Base-by-base conservation (phyloP, 2,329 filamentous ascomycete species). In the Tolypocladium tundrense region DNA sequence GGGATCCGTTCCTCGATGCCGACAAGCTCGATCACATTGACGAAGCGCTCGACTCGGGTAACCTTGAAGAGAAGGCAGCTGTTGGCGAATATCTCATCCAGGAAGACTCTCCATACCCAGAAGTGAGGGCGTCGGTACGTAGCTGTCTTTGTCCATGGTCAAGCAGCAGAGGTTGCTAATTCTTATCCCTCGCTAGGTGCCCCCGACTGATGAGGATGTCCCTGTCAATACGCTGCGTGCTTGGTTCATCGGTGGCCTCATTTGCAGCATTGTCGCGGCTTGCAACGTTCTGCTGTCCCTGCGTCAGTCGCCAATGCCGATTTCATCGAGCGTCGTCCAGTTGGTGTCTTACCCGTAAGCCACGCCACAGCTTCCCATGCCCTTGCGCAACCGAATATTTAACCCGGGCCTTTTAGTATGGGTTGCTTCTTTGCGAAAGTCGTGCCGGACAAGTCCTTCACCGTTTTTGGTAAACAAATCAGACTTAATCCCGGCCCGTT, bases 221-320 rank as follows among this genome's bases (percentile, higher is more conserved):
- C 76, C 79, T 8, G 72, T 76, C 58, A 81, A 80, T 66, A 86
- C 83, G 3, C 74, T 86, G 59, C 82, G 83, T 24, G 81, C 82
- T 10, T 86, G 83, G 83, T 62, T 68, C 6, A 80, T 86, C 57
- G 83, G 83, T 37, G 62, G 82, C 56, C 2, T 85, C 50, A 74
- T 85, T 57, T 81, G 82, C 60, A 86, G 83, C 0, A 68, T 83
- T 54, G 80, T 82, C 35, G 81, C 82, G 0, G 79, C 74, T 1
- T 71, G 83, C 65, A 85, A 85, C 67, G 77, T 81, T 66, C 68
- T 84, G 13, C 80, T 84, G 41, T 69, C 68, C 9, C 62, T 77
- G 39, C 78, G 79, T 51, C 75, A 77, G 43, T 76, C 80, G 1
- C 77, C 78, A 57, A 77, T 83, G 57, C 62, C 70, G 14, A 80